Evolutionary conservation across 31 red algal genomes (phyloP).

Genomic region (Porphyra umbilicalis): DNA sequence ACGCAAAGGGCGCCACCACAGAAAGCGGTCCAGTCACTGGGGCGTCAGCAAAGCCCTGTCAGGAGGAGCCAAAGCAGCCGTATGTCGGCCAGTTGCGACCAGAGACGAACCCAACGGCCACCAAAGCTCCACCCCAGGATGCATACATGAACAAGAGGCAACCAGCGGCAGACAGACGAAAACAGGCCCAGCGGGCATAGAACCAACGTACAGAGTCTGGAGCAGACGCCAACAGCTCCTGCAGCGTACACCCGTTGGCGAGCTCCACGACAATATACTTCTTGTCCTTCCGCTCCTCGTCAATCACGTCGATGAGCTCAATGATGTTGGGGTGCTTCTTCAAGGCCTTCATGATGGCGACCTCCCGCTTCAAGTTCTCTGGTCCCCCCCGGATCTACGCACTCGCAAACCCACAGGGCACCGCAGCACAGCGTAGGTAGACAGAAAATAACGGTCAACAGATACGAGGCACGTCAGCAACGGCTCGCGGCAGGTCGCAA

Average conservation of each 20-base stretch:
- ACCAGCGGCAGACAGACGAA: not conserved
- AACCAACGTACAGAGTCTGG: slow-evolving; percentile 24
- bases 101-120: no score
- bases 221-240: slow-evolving; percentile 57
- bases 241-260: slow-evolving; percentile 82
- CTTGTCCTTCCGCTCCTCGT: slow-evolving; percentile 25
- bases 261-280: slow-evolving; percentile 94
- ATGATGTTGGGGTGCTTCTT: slow-evolving; percentile 93
- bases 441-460: not conserved
- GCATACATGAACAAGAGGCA: not conserved
- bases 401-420: no score
- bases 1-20: no score
- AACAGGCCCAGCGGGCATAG: no score
- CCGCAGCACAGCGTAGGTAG: not conserved
- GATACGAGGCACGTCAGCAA: not conserved
- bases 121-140: not conserved
- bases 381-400: slow-evolving; percentile 48
- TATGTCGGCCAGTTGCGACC: no score
- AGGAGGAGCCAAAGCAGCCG: no score
- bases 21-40: no score
- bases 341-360: slow-evolving; percentile 65
- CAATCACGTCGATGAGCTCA: slow-evolving; percentile 83
- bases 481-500: not conserved
- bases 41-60: no score
- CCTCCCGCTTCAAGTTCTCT: slow-evolving; percentile 76